These are phyloP conservation scores for Leccinum glutinopallens DNA, from an alignment of 1,284 basidiomycete species.

Conservation along the genomic window DNA sequence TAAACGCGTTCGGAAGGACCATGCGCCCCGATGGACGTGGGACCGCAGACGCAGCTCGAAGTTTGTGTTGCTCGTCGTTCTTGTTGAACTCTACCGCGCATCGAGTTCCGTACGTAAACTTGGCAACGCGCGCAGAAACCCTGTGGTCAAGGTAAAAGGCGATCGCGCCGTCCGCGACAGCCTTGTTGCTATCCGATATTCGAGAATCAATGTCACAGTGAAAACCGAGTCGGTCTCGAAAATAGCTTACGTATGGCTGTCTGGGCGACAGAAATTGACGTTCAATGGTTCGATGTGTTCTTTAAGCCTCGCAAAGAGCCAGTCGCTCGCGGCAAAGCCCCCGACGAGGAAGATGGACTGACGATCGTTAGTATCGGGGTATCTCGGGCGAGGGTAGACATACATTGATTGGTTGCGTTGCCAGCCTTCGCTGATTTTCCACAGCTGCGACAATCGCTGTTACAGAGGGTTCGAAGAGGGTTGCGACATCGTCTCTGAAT, in stretches of 20 bases:
- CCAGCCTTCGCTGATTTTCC: conserved; percentile 33
- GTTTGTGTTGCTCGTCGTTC: conserved; percentile 35
- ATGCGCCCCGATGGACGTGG: conserved; percentile 36
- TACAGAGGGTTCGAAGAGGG: conserved; percentile 45
- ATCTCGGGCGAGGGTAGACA: conserved; percentile 6
- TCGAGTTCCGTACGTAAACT: conserved; percentile 39
- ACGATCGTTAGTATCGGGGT: conserved; percentile 7
- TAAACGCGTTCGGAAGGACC: conserved; percentile 36
- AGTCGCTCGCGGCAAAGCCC: conserved; percentile 44
- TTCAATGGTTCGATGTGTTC: conserved; percentile 31
- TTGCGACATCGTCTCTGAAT: conserved; percentile 36
- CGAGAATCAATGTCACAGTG: neutral
- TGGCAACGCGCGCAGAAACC: conserved; percentile 38
- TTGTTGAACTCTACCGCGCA: conserved; percentile 32
- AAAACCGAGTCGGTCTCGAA: neutral
- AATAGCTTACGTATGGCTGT: conserved; percentile 45
- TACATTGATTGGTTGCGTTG: conserved; percentile 32
- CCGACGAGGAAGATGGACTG: conserved; percentile 43
- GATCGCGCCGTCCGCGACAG: conserved; percentile 41
- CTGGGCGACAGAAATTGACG: conserved; percentile 44
- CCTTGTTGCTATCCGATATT: conserved; percentile 28
- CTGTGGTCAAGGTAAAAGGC: conserved; percentile 40
- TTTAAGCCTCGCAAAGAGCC: conserved; percentile 37
- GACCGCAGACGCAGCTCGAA: conserved; percentile 27
- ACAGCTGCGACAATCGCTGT: conserved; percentile 38